Base-by-base conservation (phyloP, 2,329 filamentous ascomycete species). In the Rhexocercosporidium sp. region DNA sequence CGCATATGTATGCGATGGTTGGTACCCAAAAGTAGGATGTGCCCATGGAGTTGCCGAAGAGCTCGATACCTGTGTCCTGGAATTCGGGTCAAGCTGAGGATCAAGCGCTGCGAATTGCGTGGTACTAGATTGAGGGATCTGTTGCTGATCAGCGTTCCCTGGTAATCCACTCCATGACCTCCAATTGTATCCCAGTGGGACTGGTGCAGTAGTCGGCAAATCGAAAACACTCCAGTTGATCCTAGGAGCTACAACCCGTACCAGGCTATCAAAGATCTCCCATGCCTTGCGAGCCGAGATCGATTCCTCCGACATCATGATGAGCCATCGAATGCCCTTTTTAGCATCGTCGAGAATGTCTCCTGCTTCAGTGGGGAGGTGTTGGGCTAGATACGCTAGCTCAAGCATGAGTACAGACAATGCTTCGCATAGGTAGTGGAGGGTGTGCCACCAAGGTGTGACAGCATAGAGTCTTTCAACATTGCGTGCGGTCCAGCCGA, bases 381-480 rank as follows among this genome's bases (percentile, higher is more conserved):
- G 73, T 59, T 71, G 67, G n/a, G 68, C 65, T 59, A 69, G 61
- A 54, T 72, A 75, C 5, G 71, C 71, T 51, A 74, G 64, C 59
- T 75, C 74, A 4, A 75, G 69, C 64, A 73, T 69, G 1, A 75
- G 59, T 0, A 75, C 69, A 1, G 73, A 71, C 3, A 75, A 65
- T 3, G 73, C 74, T 65, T 75, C 69, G 64, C 70, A 74, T 20
- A 75, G 39, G 46, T 72, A 74, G 49, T 75, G 72, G 7, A 75
- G 53, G 0, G 67, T 74, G 27, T 68, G 68, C 73, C 72, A 75
- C 70, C 70, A 75, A 1, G 71, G 68, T 0, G 61, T 39, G 22
- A 75, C 68, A 8, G 67, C 59, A 34, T 74, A 74, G 0, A 74
- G 46, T 44, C 66, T 68, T 22, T 63, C 47, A 12, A 59, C 46